Evolutionary conservation across 495 filamentous ascomycete species (phyloP).

Genomic region (Recurvomyces mirabilis): DNA sequence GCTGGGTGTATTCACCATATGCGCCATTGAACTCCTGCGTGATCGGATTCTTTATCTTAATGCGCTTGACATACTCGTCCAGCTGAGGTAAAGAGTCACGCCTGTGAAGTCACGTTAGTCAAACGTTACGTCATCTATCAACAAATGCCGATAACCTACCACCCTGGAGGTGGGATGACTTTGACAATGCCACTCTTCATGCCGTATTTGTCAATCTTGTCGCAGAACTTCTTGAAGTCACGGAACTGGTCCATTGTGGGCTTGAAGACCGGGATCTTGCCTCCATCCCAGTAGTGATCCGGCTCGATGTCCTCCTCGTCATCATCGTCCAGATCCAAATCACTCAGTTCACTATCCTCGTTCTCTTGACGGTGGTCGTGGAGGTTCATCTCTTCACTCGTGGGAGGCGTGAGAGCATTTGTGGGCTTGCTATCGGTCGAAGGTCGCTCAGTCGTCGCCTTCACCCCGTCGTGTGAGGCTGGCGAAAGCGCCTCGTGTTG

Average conservation of each 20-base stretch:
- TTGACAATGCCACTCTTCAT: constrained; percentile 97
- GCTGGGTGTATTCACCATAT: constrained; percentile 86
- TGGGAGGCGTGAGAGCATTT: constrained; percentile 33
- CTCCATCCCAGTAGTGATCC: constrained; percentile 74
- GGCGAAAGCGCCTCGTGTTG: constrained; percentile 7
- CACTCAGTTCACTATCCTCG: constrained; percentile 31
- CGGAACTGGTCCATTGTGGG: constrained; percentile 91
- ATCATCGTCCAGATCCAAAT: constrained; percentile 34
- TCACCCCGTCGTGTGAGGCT: not conserved
- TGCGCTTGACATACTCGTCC: constrained; percentile 76
- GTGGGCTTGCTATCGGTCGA: constrained; percentile 3
- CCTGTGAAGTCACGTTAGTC: constrained; percentile 34
- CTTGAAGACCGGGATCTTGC: constrained; percentile 86
- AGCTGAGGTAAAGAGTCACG: constrained; percentile 60
- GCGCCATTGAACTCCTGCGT: constrained; percentile 94
- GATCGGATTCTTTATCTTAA: constrained; percentile 91
- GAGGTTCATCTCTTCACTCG: constrained; percentile 29
- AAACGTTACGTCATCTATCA: not conserved
- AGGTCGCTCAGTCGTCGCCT: constrained; percentile 8
- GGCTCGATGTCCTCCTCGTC: constrained; percentile 59
- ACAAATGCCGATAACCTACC: constrained; percentile 40
- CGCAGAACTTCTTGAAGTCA: constrained; percentile 79
- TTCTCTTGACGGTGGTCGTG: constrained; percentile 26
- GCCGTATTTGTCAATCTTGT: constrained; percentile 81
- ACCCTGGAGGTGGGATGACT: constrained; percentile 87